Conservation (phyloP, 306 rosid genomes). For the Vigna trinervia region DNA sequence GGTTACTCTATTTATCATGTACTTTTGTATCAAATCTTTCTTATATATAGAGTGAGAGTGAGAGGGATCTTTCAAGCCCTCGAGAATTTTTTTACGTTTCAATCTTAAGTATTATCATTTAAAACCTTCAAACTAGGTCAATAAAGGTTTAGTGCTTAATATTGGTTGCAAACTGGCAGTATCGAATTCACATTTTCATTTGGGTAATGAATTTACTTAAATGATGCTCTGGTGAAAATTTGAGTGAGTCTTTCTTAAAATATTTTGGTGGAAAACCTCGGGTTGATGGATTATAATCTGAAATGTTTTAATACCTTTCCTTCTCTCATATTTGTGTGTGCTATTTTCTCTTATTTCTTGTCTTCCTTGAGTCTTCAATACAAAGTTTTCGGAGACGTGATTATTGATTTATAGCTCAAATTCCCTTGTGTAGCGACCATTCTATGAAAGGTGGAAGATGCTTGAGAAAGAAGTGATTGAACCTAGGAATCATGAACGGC, state of each 20-base stretch:
- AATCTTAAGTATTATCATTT: too few species aligned
- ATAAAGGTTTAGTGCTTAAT: too few species aligned
- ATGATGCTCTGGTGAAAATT: not conserved
- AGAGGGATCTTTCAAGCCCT: too few species aligned
- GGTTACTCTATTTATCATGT: too few species aligned
- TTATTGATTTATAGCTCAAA: slow-evolving; percentile 37
- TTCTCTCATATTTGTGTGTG: slow-evolving; percentile 6
- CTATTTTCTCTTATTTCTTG: not conserved
- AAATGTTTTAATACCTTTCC: not conserved
- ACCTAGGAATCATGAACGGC: slow-evolving; percentile 91
- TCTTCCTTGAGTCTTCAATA: slow-evolving; percentile 3
- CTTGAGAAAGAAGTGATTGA: slow-evolving; percentile 99
- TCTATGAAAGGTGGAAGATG: slow-evolving; percentile 97
- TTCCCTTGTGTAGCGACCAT: slow-evolving; percentile 87
- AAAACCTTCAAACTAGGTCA: too few species aligned
- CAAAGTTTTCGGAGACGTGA: slow-evolving; percentile 6
- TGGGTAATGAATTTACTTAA: too few species aligned
- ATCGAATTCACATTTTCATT: too few species aligned
- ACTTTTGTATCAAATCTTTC: too few species aligned
- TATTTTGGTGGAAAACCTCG: slow-evolving; percentile 3
- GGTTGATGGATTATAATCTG: not conserved
- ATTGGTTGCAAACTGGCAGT: too few species aligned
- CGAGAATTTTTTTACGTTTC: too few species aligned
- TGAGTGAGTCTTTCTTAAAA: slow-evolving; percentile 22
- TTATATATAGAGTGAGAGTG: too few species aligned